Evolutionary conservation across 1,284 basidiomycete genomes (phyloP), one percentile per base, ranked within the genome.

Genomic region (Cutaneotrichosporon sp.): DNA sequence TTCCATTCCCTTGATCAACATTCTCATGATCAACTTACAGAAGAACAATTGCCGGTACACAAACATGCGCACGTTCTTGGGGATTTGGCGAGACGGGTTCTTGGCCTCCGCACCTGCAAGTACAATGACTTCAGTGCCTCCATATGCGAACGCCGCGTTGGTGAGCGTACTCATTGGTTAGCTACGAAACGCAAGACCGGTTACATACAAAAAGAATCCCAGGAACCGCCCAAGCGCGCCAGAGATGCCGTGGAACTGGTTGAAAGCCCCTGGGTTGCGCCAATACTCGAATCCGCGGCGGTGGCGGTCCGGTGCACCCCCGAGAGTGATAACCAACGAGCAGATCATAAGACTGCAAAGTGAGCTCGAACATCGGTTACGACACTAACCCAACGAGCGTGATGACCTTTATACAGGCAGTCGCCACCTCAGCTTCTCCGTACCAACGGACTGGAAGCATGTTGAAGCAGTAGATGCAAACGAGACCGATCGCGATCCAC

Each of bases 1-100:
- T 44, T 5, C n/a, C 17, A n/a, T n/a, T n/a, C n/a, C n/a, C n/a
- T n/a, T n/a, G n/a, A n/a, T n/a, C n/a, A n/a, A n/a, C n/a, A n/a
- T n/a, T n/a, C n/a, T n/a, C 10, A 19, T 7, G n/a, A 10, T 17
- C 14, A 16, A 29, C 42, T 20, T 20, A 44, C 42, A 14, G 57
- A 83, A 76, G 69, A 85, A 68, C 55, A 77, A 78, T 61, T 92
- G 88, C 65, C 86, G 83, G 60, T 84, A 77, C 70, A 85, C 86
- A 22, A 91, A 87, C 33, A 85, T 78, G 54, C 79, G 79, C 70
- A 86, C 84, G 4, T 88, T 88, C 64, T 83, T 85, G 32, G 84
- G 79, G 54, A 92, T 84, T 66, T 87, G 88, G n/a, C 82, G 80
- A 33, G 85, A 81, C 4, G 69, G 69, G 35, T 67, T 58, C 24